Percentiles rank a stretch among this genome's conserved stretches.
Evolutionary conservation across 1,139 yeast genomes (phyloP).

Genomic region (Debaryomyces singareniensis): DNA sequence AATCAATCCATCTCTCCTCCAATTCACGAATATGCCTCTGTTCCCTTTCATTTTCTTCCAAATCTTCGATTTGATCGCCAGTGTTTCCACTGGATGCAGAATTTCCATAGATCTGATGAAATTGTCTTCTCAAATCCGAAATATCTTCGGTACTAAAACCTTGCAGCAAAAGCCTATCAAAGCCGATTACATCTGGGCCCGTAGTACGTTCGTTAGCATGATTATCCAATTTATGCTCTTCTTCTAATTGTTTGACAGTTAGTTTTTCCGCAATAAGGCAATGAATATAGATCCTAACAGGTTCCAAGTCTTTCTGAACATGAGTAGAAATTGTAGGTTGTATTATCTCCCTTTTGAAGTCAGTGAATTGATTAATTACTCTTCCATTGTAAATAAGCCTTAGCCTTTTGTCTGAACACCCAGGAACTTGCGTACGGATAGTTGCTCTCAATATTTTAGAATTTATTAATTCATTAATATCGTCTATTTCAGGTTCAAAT

Average conservation of each 20-base stretch:
- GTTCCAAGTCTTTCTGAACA: constrained; percentile 5
- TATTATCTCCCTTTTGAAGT: constrained; percentile 46
- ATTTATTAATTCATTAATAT: constrained; percentile 25
- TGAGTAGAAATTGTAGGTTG: constrained; percentile 18
- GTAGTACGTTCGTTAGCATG: constrained; percentile 45
- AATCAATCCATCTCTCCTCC: constrained; percentile 90
- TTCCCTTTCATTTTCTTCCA: constrained; percentile 36
- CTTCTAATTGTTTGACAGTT: constrained; percentile 48
- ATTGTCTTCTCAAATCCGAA: constrained; percentile 65
- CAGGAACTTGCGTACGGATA: constrained; percentile 22
- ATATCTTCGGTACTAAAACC: constrained; percentile 81
- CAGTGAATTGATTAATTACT: constrained; percentile 55
- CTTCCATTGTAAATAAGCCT: constrained; percentile 72
- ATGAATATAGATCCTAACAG: constrained; percentile 52
- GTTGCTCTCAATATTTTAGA: constrained; percentile 23
- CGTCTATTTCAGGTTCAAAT: constrained; percentile 25
- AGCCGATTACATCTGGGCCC: constrained; percentile 72
- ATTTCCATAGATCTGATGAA: constrained; percentile 50
- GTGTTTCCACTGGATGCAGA: constrained; percentile 5
- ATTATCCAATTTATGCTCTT: constrained; percentile 59
- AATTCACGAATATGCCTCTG: constrained; percentile 47
- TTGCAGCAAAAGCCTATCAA: constrained; percentile 74
- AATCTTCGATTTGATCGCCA: constrained; percentile 26
- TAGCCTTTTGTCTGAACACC: constrained; percentile 43
- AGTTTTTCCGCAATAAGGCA: constrained; percentile 76